A percentile compares a stretch with the other conserved stretches of the same genome.
phyloP scores from a whole-genome alignment of 2,329 filamentous ascomycete species.

The Diaporthe batatas region DNA sequence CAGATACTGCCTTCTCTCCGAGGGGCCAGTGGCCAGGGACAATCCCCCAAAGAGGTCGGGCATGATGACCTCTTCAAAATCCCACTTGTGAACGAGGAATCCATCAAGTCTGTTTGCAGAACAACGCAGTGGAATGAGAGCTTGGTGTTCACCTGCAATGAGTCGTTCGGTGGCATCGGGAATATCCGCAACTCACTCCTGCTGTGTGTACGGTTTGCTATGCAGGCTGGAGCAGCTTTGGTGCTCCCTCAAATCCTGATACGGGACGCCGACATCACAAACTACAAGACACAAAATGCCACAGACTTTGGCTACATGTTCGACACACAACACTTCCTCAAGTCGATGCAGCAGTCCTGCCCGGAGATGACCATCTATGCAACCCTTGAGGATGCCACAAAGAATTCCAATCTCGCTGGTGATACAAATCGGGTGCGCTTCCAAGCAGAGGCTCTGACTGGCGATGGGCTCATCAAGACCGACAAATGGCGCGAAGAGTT shows the following conservation, averaged over 20 bases:
- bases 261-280: conserved; percentile 17
- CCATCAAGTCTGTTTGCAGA: conserved; percentile 27
- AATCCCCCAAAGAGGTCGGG: background rate
- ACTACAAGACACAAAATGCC: conserved; percentile 23
- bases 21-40: background rate
- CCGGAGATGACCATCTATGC: conserved; percentile 33
- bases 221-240: conserved; percentile 32
- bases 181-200: conserved; percentile 35
- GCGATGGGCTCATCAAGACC: conserved; percentile 12
- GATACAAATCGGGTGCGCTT: conserved; percentile 6
- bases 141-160: conserved; percentile 34
- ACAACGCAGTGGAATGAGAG: conserved; percentile 23
- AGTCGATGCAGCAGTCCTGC: conserved; percentile 30
- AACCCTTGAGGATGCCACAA: background rate
- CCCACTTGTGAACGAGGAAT: background rate
- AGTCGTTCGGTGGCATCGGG: conserved; percentile 34
- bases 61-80: conserved; percentile 22
- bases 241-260: conserved; percentile 27
- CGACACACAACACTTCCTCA: conserved; percentile 24
- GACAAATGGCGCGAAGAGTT: conserved; percentile 25
- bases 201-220: conserved; percentile 26
- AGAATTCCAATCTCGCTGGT: background rate
- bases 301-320: conserved; percentile 36
- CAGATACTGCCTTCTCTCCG: conserved; percentile 14
- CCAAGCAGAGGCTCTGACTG: conserved; percentile 27